Percentiles rank a stretch among this genome's conserved stretches.
Conservation (phyloP, 2,329 filamentous ascomycete species). For the Chaetomium olivaceum region DNA sequence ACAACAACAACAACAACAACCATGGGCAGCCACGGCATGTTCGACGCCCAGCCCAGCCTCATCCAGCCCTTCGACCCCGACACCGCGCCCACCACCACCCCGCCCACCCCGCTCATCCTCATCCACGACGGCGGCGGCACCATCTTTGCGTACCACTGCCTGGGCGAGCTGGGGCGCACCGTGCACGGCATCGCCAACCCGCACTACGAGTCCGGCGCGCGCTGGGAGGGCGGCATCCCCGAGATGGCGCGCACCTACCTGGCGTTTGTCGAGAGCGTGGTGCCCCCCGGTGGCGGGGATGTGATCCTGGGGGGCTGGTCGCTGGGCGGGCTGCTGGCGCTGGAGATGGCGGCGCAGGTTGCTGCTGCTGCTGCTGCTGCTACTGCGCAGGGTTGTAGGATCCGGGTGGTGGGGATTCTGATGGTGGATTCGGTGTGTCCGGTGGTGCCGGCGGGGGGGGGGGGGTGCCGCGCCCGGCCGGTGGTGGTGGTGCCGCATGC, state of each 20-base stretch:
- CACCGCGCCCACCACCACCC: not conserved
- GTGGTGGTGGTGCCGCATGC: conserved; percentile 28
- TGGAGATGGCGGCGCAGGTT: conserved; percentile 50
- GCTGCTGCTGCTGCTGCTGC: not conserved
- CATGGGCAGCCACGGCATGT: conserved; percentile 23
- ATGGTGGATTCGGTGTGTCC: conserved; percentile 54
- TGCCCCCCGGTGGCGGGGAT: conserved; percentile 40
- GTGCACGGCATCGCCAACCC: conserved; percentile 59
- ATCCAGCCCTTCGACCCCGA: conserved; percentile 17
- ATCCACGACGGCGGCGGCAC: conserved; percentile 64
- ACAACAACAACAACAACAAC: too few relatives aligned
- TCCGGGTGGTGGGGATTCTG: conserved; percentile 48
- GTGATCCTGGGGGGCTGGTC: conserved; percentile 59
- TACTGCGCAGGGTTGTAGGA: conserved; percentile 13
- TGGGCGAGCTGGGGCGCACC: conserved; percentile 50
- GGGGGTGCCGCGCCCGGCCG: not conserved
- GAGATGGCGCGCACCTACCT: conserved; percentile 58
- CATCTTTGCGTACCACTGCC: conserved; percentile 57
- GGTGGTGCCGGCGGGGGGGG: not conserved
- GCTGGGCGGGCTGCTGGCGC: conserved; percentile 52
- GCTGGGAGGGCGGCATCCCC: conserved; percentile 53
- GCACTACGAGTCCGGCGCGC: conserved; percentile 47
- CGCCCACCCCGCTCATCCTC: conserved; percentile 52
- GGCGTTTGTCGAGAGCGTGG: conserved; percentile 44
- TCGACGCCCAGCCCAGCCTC: conserved; percentile 21